phyloP scores from a whole-genome alignment of 2,329 filamentous ascomycete species.

The Nemania sp. region DNA sequence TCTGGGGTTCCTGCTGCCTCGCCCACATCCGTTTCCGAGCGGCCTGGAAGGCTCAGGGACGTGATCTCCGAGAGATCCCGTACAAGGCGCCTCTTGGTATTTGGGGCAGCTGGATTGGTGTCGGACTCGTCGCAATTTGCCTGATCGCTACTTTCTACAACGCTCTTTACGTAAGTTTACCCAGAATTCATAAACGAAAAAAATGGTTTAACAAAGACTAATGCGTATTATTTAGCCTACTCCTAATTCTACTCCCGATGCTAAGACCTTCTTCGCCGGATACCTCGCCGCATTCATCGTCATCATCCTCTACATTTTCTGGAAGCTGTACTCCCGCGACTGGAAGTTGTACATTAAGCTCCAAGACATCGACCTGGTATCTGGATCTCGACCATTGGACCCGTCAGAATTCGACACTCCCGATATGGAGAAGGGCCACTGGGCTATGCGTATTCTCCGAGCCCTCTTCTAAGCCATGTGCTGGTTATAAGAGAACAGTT shows the following conservation, averaged over 20 bases:
- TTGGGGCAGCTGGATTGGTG: constrained; percentile 75
- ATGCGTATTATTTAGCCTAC: constrained; percentile 48
- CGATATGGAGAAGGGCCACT: constrained; percentile 38
- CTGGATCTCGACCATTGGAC: constrained; percentile 67
- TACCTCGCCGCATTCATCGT: constrained; percentile 71
- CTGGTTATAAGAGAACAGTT: constrained; percentile 3
- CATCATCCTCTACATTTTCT: constrained; percentile 69
- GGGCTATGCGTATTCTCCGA: constrained; percentile 35
- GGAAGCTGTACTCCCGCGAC: constrained; percentile 70
- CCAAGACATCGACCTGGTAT: constrained; percentile 71
- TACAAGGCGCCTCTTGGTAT: constrained; percentile 66
- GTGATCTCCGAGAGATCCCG: constrained; percentile 61
- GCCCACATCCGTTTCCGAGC: constrained; percentile 74
- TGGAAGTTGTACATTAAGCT: constrained; percentile 68
- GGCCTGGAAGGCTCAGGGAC: constrained; percentile 70
- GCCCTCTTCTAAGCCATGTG: constrained; percentile 31
- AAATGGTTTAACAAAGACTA: constrained; percentile 16
- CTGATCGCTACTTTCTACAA: constrained; percentile 80
- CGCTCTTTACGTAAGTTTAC: constrained; percentile 64
- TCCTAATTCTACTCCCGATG: constrained; percentile 51
- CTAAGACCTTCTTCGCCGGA: constrained; percentile 67
- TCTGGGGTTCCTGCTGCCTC: constrained; percentile 77
- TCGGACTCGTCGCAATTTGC: constrained; percentile 74
- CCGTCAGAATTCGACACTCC: constrained; percentile 57
- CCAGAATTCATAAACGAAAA: not conserved